Evolutionary conservation across 1,139 yeast species (phyloP), one percentile per base, ranked within the genome.

Genomic region (Wickerhamomyces sp.): DNA sequence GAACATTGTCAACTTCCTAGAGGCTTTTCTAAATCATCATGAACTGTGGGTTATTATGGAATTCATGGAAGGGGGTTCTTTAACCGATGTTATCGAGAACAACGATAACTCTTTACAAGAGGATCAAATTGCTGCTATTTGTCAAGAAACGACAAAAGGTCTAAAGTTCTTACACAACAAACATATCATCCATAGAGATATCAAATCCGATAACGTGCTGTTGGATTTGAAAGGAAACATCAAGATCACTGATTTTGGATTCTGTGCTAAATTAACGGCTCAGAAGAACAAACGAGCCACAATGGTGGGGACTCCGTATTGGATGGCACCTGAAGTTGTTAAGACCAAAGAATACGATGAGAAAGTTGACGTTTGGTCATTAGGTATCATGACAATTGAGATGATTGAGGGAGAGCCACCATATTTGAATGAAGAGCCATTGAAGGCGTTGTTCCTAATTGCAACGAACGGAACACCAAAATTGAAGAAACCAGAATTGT

Each of bases 311-410:
- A 91, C 98, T 0, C 98, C 98, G 11, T 91, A 91, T 59, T 91
- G 98, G 98, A 91, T 91, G 98, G 98, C 98, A 0, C 98, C 98
- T 4, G 98, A 91, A 62, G 97, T 91, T 32, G 96, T 91, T 35
- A 86, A 88, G 61, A 96, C 89, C 53, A 87, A 88, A 60, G 96
- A 88, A 54, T 91, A 91, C 54, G 98, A 89, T 51, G 96, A 86
- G 48, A 91, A 91, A 59, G 96, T 91, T 16, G 98, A 91, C 60
- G 93, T 93, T 26, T 91, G 98, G 98, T 87, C 96, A 4, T 66
- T 91, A 44, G 98, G 98, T 46, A 91, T 91, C 48, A 93, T 91
- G 97, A 85, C 96, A 2, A 91, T 91, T 51, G 98, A 91, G 63
- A 89, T 91, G 97, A 83, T 91, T 46, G 98, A 91, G 62, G 93